These are phyloP conservation scores for Globisporangium carolinianum DNA, from an alignment of 352 stramenopile species.

Conservation along the genomic window DNA sequence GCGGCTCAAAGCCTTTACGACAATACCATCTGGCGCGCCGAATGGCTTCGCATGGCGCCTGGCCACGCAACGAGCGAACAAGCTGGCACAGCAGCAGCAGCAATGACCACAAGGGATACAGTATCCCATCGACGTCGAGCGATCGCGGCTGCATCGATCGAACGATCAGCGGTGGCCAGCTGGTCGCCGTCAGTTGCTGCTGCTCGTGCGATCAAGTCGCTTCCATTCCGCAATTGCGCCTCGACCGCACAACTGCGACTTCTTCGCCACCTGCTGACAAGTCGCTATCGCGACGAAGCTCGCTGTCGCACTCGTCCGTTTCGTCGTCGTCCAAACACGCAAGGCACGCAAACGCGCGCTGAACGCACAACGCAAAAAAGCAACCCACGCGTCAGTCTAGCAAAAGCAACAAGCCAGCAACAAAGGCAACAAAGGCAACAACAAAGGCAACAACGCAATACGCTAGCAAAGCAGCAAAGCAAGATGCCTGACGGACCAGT, in stretches of 20 bases:
- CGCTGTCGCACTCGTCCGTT: neutral
- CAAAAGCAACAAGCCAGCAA: constrained; percentile 1
- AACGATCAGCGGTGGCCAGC: too few species aligned
- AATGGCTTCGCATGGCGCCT: neutral
- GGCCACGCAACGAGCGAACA: neutral
- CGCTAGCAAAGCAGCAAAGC: neutral
- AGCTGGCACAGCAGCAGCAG: neutral
- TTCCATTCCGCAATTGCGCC: too few species aligned
- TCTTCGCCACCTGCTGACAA: neutral
- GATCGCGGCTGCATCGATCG: too few species aligned
- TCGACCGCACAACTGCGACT: neutral
- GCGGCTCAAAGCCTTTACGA: too few species aligned
- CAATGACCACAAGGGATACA: too few species aligned
- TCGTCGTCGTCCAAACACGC: neutral
- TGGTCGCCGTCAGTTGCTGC: too few species aligned
- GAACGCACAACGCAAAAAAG: neutral
- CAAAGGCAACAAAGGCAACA: neutral
- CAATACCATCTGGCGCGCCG: neutral
- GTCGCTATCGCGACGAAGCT: neutral
- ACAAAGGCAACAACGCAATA: too few species aligned
- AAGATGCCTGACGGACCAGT: neutral
- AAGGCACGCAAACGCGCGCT: neutral
- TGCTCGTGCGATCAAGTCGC: too few species aligned
- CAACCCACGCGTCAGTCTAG: neutral
- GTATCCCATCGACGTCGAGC: neutral